Evolutionary conservation across 1,284 basidiomycete species (phyloP), one percentile per base, ranked within the genome.

Genomic region (Hemileia vastatrix): DNA sequence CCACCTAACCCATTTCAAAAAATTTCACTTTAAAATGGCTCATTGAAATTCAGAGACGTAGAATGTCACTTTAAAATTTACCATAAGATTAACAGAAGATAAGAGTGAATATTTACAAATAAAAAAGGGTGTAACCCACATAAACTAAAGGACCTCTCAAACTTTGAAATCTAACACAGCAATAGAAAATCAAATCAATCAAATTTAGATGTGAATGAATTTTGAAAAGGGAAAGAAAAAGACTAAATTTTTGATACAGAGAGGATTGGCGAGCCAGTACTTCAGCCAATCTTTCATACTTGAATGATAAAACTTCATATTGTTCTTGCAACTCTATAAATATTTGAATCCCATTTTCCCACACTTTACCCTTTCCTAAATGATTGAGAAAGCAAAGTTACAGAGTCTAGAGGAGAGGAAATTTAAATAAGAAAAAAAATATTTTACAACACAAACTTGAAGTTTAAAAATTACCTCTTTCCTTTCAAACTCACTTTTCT

Each of bases 1-100:
- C 24, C 33, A n/a, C 6, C 27, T 32, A 54, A 49, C 36, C 32
- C 9, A 78, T 84, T 67, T 77, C 88, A 66, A 90, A 84, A 76
- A 91, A 93, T 68, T 89, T 86, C 75, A 90, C 91, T 70, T 83
- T 64, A 87, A 83, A 54, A 92, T 83, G 3, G 87, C 87, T 13
- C 79, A 81, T 0, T 91, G 90, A 79, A 92, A 94, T 67, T 84
- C 69, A 31, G 62, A 85, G n/a, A 91, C 90, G 75, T 86, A 91
- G 77, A 92, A 94, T 2, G 88, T 86, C 11, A 97, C 90, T 54
- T 90, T 81, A 80, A 94, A 98, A 77, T 94, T 96, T 70, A 91
- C 88, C 4, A 88, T 3, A 52, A 51, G 43, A 13, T 3, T 13
- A 11, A 5, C n/a, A 24, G 32, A 33, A 19, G 9, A 52, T n/a